These are phyloP conservation scores for Mucuna pruriens DNA, from an alignment of 306 rosid genomes.

Conservation along the genomic window DNA sequence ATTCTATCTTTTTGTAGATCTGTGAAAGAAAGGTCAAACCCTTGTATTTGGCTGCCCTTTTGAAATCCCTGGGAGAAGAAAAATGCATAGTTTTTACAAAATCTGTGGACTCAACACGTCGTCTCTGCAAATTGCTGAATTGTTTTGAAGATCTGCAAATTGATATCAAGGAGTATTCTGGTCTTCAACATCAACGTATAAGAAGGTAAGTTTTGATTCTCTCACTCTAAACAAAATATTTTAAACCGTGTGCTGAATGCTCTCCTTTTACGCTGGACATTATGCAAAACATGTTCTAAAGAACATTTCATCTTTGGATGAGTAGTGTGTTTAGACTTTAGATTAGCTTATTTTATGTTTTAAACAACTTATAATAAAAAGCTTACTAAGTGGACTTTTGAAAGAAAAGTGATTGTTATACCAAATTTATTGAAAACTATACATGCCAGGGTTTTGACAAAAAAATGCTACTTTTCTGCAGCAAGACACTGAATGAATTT, in stretches of 20 bases:
- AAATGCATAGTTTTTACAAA: conserved; percentile 89
- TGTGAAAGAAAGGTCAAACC: conserved; percentile 86
- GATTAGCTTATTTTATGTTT: neutral
- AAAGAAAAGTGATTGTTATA: conserved; percentile 12
- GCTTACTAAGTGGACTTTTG: neutral
- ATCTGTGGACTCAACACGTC: conserved; percentile 92
- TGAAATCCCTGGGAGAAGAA: conserved; percentile 75
- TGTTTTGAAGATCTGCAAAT: conserved; percentile 67
- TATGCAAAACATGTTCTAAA: neutral
- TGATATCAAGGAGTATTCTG: conserved; percentile 84
- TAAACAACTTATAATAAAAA: neutral
- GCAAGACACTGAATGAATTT: conserved; percentile 79
- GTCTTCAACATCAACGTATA: conserved; percentile 83
- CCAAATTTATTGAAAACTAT: neutral
- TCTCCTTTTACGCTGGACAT: neutral
- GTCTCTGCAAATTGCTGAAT: conserved; percentile 77
- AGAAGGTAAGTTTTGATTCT: conserved; percentile 62
- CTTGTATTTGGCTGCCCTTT: conserved; percentile 79
- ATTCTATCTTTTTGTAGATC: conserved; percentile 50
- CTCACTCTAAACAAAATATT: conserved; percentile 12
- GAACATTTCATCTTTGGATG: conserved; percentile 19
- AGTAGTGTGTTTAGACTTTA: neutral
- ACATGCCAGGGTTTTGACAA: conserved; percentile 14
- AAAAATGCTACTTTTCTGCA: conserved; percentile 48
- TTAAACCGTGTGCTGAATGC: conserved; percentile 6